Evolutionary conservation across 2,329 filamentous ascomycete genomes (phyloP).

Genomic region (Cryoendolithus antarcticus): DNA sequence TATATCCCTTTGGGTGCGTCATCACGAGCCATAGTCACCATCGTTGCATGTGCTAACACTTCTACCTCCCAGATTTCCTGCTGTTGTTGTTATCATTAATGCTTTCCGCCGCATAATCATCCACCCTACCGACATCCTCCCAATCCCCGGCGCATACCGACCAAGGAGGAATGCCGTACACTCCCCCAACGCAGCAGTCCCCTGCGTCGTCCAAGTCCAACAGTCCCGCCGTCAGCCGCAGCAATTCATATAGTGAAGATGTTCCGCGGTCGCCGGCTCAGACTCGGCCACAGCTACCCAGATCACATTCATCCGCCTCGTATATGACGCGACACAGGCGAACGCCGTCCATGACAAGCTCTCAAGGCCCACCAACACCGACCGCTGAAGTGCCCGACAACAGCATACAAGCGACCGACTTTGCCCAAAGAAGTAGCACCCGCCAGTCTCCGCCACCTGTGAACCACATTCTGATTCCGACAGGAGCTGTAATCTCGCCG

Average conservation of each 20-base stretch:
- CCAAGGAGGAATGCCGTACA: slow-evolving; percentile 77
- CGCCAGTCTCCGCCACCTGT: slow-evolving; percentile 76
- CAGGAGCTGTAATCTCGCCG: slow-evolving; percentile 77
- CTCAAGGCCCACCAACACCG: slow-evolving; percentile 18
- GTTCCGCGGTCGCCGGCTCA: slow-evolving; percentile 23
- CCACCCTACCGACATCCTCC: slow-evolving; percentile 21
- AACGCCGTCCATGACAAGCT: slow-evolving; percentile 39
- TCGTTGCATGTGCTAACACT: too few species aligned
- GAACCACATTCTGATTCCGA: slow-evolving; percentile 64
- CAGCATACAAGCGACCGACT: slow-evolving; percentile 12
- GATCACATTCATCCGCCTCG: slow-evolving; percentile 45
- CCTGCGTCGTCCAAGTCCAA: slow-evolving; percentile 44
- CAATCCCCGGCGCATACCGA: slow-evolving; percentile 19
- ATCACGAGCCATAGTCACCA: slow-evolving; percentile 6
- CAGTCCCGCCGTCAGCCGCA: slow-evolving; percentile 38
- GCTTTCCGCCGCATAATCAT: slow-evolving; percentile 26
- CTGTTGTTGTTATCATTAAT: too few species aligned
- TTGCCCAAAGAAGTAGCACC: slow-evolving; percentile 45
- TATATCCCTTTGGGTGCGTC: slow-evolving; percentile 22
- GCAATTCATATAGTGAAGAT: slow-evolving; percentile 36
- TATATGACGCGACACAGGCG: slow-evolving; percentile 51
- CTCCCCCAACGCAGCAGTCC: slow-evolving; percentile 58
- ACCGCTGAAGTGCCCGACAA: slow-evolving; percentile 13
- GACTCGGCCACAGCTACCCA: slow-evolving; percentile 38
- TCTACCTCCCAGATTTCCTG: too few species aligned